Percentiles rank a stretch among this genome's conserved stretches.
These are phyloP conservation scores for Coccinonectria pachysandricola DNA, from an alignment of 2,329 filamentous ascomycete genomes.

Conservation along the genomic window DNA sequence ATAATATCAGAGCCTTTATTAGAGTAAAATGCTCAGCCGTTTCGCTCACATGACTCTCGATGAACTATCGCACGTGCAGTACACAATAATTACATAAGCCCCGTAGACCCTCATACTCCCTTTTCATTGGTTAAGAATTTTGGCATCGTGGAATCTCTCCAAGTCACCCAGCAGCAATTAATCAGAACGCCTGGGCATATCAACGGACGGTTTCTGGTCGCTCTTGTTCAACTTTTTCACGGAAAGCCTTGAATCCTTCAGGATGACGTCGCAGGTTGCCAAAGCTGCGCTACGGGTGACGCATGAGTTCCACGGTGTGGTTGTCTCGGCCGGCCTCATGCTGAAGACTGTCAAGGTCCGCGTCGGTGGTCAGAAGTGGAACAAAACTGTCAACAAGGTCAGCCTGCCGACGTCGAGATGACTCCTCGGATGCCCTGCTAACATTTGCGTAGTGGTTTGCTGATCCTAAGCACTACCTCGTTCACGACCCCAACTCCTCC, in stretches of 20 bases:
- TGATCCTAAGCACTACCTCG: conserved; percentile 53
- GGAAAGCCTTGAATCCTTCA: no score
- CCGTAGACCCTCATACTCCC: neutral
- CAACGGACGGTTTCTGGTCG: no score
- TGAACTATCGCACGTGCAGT: no score
- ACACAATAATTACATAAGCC: conserved; percentile 18
- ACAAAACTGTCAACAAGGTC: conserved; percentile 64
- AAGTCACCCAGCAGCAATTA: conserved; percentile 8
- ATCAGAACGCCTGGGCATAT: no score
- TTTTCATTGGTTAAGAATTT: conserved; percentile 16
- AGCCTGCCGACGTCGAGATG: conserved; percentile 2
- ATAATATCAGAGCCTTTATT: no score
- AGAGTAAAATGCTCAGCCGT: no score
- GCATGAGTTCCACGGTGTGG: conserved; percentile 53
- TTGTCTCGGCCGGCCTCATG: conserved; percentile 70
- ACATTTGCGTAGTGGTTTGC: conserved; percentile 51
- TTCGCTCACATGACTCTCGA: no score
- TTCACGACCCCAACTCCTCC: conserved; percentile 69
- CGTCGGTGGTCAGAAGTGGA: conserved; percentile 62
- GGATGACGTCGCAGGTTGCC: conserved; percentile 32
- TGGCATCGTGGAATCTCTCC: conserved; percentile 4
- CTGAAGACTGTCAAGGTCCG: conserved; percentile 70
- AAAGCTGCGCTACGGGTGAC: conserved; percentile 34
- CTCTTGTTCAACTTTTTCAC: no score
- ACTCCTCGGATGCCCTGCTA: neutral